These are phyloP conservation scores for Croton laevigatus DNA, from an alignment of 441 rosid genomes.

Conservation along the genomic window DNA sequence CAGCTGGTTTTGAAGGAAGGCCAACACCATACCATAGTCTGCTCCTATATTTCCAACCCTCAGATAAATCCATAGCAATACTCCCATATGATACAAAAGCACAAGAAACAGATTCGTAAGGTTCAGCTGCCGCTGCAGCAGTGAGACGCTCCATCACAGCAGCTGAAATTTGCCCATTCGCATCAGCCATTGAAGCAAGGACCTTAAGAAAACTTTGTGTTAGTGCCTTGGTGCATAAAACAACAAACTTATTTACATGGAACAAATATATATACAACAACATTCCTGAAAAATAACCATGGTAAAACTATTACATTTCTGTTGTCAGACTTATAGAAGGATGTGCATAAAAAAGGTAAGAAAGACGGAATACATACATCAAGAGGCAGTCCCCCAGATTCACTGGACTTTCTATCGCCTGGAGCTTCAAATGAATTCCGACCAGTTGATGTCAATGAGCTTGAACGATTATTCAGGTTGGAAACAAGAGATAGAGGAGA, in stretches of 20 bases:
- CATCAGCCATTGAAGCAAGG: conserved; percentile 99
- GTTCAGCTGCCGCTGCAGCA: conserved; percentile 98
- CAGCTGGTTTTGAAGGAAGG: conserved; percentile 57
- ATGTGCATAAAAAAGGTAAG: background rate
- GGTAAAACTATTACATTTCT: background rate
- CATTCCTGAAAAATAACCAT: background rate
- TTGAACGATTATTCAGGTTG: conserved; percentile 51
- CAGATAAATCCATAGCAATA: conserved; percentile 88
- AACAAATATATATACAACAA: conserved; percentile 17
- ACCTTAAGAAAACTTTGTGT: conserved; percentile 47
- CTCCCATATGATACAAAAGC: conserved; percentile 99
- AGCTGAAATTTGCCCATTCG: conserved; percentile 93
- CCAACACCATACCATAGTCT: conserved; percentile 98
- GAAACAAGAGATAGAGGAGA: conserved; percentile 81
- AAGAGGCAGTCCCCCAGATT: conserved; percentile 74
- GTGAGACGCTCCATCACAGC: conserved; percentile 94
- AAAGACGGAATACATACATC: conserved; percentile 58
- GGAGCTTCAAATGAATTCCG: conserved; percentile 57
- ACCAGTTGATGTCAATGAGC: conserved; percentile 37
- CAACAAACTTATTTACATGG: conserved; percentile 18
- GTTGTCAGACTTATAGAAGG: background rate
- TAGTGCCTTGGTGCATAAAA: conserved; percentile 28
- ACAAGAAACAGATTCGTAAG: conserved; percentile 95
- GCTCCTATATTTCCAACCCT: conserved; percentile 99
- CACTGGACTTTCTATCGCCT: conserved; percentile 63